Evolutionary conservation across 768 basidiomycete species (phyloP).

Genomic region (Amanita brunnescens): DNA sequence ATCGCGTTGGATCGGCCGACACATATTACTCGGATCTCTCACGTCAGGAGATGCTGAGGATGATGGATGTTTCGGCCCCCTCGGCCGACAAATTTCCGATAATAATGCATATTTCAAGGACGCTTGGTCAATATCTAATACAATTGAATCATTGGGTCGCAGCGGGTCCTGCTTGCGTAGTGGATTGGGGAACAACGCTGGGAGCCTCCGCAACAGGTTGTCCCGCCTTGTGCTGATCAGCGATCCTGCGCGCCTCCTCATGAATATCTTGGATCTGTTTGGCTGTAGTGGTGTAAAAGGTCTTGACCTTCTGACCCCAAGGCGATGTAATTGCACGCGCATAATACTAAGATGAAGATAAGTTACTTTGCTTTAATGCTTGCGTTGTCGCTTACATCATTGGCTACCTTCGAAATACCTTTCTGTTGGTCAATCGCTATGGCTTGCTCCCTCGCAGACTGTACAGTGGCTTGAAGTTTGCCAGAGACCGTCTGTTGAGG

Average conservation of each 20-base stretch:
- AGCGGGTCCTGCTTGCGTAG: not conserved
- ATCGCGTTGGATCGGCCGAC: not conserved
- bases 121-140: not conserved
- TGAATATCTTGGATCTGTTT: slow-evolving; percentile 91
- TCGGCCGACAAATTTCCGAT: not conserved
- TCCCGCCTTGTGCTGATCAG: slow-evolving; percentile 43
- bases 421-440: slow-evolving; percentile 76
- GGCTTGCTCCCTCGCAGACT: slow-evolving; percentile 58
- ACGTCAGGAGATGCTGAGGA: not conserved
- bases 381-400: slow-evolving; percentile 40
- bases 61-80: not conserved
- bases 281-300: slow-evolving; percentile 81
- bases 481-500: slow-evolving; percentile 74
- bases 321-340: slow-evolving; percentile 64
- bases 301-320: slow-evolving; percentile 63
- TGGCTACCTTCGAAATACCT: slow-evolving; percentile 60
- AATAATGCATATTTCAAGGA: too few species aligned
- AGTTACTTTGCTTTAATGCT: not conserved
- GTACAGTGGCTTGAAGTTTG: slow-evolving; percentile 58
- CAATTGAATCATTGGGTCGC: not conserved
- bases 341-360: slow-evolving; percentile 53
- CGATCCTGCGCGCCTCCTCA: slow-evolving; percentile 84
- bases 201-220: slow-evolving; percentile 7
- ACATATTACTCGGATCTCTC: not conserved
- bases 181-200: not conserved